Conservation (phyloP, 139 green algal species). For the Micromonas pusilla region DNA sequence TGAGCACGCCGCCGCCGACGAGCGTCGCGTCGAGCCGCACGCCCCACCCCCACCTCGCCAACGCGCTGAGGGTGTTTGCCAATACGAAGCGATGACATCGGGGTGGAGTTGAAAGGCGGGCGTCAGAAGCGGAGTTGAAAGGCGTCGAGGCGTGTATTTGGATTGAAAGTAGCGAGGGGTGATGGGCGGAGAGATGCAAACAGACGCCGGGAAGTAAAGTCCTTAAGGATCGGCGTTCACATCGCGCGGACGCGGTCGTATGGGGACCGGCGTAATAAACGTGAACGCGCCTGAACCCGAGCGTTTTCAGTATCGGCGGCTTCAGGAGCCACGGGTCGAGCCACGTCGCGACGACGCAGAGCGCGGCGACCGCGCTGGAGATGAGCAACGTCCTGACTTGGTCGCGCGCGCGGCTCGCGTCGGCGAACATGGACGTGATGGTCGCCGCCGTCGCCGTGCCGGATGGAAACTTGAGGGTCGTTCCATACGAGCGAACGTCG, state of each 20-base stretch:
- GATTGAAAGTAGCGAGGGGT: too few relatives aligned
- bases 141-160: too few relatives aligned
- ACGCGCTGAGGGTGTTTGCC: too few relatives aligned
- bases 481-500: too few relatives aligned
- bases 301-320: background rate
- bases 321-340: background rate
- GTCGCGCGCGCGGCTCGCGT: background rate
- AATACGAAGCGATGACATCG: too few relatives aligned
- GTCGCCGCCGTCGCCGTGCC: conserved; percentile 22
- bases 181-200: too few relatives aligned
- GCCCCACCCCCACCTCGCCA: conserved; percentile 14
- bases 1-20: conserved; percentile 21
- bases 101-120: too few relatives aligned
- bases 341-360: background rate
- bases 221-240: too few relatives aligned
- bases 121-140: too few relatives aligned
- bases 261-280: too few relatives aligned
- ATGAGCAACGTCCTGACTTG: background rate
- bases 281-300: background rate
- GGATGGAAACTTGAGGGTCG: conserved; percentile 7
- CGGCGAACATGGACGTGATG: conserved; percentile 20
- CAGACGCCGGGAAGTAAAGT: too few relatives aligned
- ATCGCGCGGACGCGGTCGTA: too few relatives aligned
- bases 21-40: background rate
- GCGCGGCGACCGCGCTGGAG: background rate